Conservation (phyloP, 2,329 filamentous ascomycete genomes). For the Sordariomycetes sp. region DNA sequence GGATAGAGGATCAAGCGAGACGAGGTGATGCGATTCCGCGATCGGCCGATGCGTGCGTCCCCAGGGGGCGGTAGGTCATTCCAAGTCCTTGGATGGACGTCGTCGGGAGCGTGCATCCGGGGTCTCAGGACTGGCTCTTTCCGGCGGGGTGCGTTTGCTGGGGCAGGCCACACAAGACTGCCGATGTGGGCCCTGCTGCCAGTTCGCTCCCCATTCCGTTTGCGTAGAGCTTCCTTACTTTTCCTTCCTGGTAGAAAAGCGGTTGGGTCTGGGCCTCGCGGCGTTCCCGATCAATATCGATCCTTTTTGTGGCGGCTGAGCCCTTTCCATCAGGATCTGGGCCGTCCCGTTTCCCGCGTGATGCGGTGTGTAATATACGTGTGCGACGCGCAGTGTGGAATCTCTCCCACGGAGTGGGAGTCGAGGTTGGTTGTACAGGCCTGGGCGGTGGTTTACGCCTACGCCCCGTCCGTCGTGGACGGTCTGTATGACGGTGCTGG, state of each 20-base stretch:
- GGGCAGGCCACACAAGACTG: not conserved
- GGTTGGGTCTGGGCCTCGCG: too few species aligned
- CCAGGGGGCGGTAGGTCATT: not conserved
- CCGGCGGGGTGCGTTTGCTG: not conserved
- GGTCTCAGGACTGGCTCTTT: not conserved
- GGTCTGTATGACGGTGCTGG: not conserved
- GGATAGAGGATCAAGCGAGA: too few species aligned
- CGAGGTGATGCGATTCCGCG: too few species aligned
- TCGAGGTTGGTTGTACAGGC: not conserved
- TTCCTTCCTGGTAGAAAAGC: too few species aligned
- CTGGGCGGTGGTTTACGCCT: not conserved
- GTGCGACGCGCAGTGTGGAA: not conserved
- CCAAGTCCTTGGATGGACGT: not conserved
- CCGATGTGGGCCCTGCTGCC: not conserved
- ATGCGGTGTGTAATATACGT: not conserved
- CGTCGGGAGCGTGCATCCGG: not conserved
- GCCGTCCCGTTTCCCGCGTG: not conserved
- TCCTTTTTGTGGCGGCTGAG: too few species aligned
- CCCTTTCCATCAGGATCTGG: not conserved
- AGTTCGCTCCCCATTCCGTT: not conserved
- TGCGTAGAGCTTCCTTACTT: not conserved
- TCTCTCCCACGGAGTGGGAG: not conserved
- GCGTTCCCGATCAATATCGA: too few species aligned
- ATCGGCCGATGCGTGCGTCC: not conserved
- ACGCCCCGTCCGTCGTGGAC: not conserved